Base-by-base conservation (phyloP, 371 early-diverging fungal genomes). In the Rhizomucor pusillus region DNA sequence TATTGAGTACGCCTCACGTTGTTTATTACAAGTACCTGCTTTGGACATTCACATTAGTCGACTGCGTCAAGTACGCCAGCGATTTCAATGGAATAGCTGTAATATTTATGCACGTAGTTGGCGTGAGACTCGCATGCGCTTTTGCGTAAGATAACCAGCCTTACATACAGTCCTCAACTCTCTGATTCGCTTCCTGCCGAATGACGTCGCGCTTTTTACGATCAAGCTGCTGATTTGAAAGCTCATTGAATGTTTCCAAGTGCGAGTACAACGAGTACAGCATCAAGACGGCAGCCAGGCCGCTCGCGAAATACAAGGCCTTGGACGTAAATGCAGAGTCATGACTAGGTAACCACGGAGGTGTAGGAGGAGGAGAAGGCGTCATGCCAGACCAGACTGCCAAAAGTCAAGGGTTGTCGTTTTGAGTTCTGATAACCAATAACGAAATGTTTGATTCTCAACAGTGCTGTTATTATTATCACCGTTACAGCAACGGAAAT, bases 21-120 rank as follows among this genome's bases (percentile, higher is more conserved):
- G 7, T 7, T 29, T 29, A 29, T 29, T 29, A 6, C 6, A n/a
- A n/a, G 33, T 59, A 89, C 89, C 87, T 83, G 59, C 83, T 84
- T 50, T 85, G 81, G n/a, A 87, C 70, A n/a, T 75, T 79, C 19
- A 81, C 74, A 67, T 85, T 81, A 33, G 75, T 72, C 5, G 85
- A 86, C 40, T 83, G 78, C 0, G 79, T 81, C 35, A 90, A 62
- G 47, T 83, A 80, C 0, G 78, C 85, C 44, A 90, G 60, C 10
- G 85, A 73, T 19, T 77, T 72, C 22, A 81, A 60, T 43, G 69
- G 67, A 40, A 84, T 80, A 44, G 76, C 83, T 82, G 52, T 12
- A 53, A n/a, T 16, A 18, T 4, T 25, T 11, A 43, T 11, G 24
- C 19, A 47, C 2, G 13, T 60, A 20, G 29, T 22, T 36, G 29